phyloP scores from a whole-genome alignment of 2,329 filamentous ascomycete species.

The Fusarium duplospermum region DNA sequence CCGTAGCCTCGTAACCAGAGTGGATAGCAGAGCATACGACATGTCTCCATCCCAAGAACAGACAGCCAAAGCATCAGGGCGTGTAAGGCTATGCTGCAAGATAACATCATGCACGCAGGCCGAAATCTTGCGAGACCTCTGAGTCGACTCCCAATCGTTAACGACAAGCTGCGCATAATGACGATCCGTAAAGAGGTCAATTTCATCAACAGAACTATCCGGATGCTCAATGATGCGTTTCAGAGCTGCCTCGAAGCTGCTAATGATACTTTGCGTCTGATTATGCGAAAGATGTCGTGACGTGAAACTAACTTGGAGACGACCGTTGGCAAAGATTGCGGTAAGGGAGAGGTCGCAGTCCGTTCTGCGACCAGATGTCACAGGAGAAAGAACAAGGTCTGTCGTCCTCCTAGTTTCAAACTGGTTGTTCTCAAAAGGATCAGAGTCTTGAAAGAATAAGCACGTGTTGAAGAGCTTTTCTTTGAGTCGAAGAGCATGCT shows the following conservation, averaged over 20 bases:
- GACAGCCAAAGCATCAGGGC: slow-evolving; percentile 55
- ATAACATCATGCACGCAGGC: slow-evolving; percentile 60
- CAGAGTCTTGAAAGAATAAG: slow-evolving; percentile 59
- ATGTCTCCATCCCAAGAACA: slow-evolving; percentile 59
- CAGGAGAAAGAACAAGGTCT: background rate
- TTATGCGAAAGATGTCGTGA: slow-evolving; percentile 56
- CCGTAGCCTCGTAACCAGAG: slow-evolving; percentile 53
- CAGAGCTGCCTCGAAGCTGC: slow-evolving; percentile 65
- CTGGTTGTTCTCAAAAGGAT: slow-evolving; percentile 5
- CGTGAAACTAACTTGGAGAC: slow-evolving; percentile 57
- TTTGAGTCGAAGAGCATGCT: slow-evolving; percentile 58
- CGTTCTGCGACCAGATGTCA: slow-evolving; percentile 51
- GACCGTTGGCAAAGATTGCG: slow-evolving; percentile 55
- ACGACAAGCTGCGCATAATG: slow-evolving; percentile 66
- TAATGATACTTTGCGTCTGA: slow-evolving; percentile 61
- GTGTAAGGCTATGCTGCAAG: slow-evolving; percentile 52
- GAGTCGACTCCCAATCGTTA: slow-evolving; percentile 60
- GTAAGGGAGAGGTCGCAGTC: slow-evolving; percentile 61
- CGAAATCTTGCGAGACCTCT: slow-evolving; percentile 53
- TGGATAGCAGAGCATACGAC: slow-evolving; percentile 55
- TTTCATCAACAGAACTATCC: slow-evolving; percentile 55
- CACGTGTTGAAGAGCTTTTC: slow-evolving; percentile 64
- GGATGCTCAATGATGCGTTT: slow-evolving; percentile 57
- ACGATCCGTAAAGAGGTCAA: slow-evolving; percentile 66
- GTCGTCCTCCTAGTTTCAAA: background rate